Base-by-base conservation (phyloP, 768 basidiomycete genomes). In the Mycena pura region DNA sequence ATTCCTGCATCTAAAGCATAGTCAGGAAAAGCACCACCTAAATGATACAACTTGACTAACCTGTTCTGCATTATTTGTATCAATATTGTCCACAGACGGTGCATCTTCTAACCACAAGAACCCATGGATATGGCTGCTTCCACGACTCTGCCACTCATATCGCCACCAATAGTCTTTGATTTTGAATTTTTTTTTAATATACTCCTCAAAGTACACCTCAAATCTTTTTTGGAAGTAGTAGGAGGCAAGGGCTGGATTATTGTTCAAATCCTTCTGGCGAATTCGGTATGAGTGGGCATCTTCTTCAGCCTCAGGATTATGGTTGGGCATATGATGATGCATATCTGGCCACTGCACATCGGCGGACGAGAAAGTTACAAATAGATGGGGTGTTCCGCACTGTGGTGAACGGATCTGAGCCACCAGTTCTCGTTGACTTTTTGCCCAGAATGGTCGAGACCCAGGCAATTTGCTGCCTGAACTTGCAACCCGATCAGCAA, bases 321-420 rank as follows among this genome's bases (percentile, higher is more conserved):
- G 31, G 21, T 62, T 43, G 3, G 70, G 71, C 73, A 73, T 74
- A 36, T 74, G 71, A 15, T 64, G 65, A 51, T 75, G 73, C 54
- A 74, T 61, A 56, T 74, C 72, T 10, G 68, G 69, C 73, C 74
- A 72, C 41, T 75, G 72, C 1, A 74, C 57, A 62, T 73, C 73
- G 0, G 74, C 74, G 2, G 72, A 66, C 14, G 65, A 69, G 6
- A 66, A 53, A 8, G 71, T 74, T 47, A 71, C 64, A 56, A 74
- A 73, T 13, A 68, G 22, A 64, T 69, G 67, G 14, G 72, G 71
- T 27, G 68, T 51, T 11, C 67, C 62, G 43, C 60, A 60, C 25
- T 69, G 57, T 24, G 66, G 68, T 3, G 68, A 65, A 13, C 58
- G 25, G 5, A 72, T 69, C 49, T 65, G 63, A 21, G 40, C 61